Conservation (phyloP, 176 grass and related monocot genomes). For the Pontederia crassipes region DNA sequence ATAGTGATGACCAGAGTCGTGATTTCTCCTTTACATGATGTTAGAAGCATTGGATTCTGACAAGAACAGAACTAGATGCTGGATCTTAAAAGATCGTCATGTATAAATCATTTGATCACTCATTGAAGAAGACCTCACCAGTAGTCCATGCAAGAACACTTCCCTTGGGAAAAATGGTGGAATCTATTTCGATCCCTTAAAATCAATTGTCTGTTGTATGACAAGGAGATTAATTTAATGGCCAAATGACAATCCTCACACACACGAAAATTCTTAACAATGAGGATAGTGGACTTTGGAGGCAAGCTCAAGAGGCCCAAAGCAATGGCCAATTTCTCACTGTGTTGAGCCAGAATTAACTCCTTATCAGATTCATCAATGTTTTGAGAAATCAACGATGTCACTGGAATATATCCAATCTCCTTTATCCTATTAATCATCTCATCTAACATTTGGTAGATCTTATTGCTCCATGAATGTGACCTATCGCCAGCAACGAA, state of each 20-base stretch:
- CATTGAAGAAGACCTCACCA: constrained; percentile 22
- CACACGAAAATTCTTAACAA: constrained; percentile 61
- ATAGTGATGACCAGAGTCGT: no score
- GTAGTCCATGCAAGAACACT: constrained; percentile 63
- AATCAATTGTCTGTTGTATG: constrained; percentile 46
- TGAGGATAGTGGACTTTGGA: constrained; percentile 37
- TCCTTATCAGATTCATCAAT: constrained; percentile 46
- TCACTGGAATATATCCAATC: constrained; percentile 50
- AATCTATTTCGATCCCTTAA: constrained; percentile 59
- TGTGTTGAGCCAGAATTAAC: constrained; percentile 42
- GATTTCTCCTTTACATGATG: no score
- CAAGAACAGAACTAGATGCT: no score
- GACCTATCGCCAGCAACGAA: constrained; percentile 49
- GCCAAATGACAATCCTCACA: constrained; percentile 68
- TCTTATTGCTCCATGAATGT: constrained; percentile 39
- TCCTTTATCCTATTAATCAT: constrained; percentile 44
- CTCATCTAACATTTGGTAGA: constrained; percentile 42
- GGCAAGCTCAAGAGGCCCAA: constrained; percentile 54
- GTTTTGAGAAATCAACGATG: constrained; percentile 52
- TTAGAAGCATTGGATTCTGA: no score
- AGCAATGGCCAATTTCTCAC: constrained; percentile 60
- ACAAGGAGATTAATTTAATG: constrained; percentile 42
- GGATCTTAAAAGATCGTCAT: no score
- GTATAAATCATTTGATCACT: neutral
- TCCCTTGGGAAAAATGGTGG: constrained; percentile 51